Evolutionary conservation across 2,329 filamentous ascomycete species (phyloP), one percentile per base, ranked within the genome.

Genomic region (Thielaviopsis ethacetica): DNA sequence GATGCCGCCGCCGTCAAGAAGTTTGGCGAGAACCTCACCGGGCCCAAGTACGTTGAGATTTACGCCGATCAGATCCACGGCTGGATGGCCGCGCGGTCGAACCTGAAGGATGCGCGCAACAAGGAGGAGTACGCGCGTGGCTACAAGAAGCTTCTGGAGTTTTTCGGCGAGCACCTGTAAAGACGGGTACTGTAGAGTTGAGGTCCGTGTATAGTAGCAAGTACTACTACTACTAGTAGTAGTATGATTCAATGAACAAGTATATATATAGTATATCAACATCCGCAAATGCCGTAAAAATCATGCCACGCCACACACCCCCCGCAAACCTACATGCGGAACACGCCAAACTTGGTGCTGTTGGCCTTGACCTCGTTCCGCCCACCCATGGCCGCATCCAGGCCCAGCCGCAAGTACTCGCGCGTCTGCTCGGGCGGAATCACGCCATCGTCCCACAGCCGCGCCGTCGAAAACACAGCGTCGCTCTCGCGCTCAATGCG

Each of bases 401-500:
- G 70, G n/a, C 85, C 85, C 58, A 90, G 67, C 0, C 85, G 87
- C 2, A 91, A 75, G 63, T 89, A 85, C 53, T 76, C 75, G 65
- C 87, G 75, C 27, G 87, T 91, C 63, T 91, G 85, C 63, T 85
- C 81, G 0, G 87, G 87, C 1, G 84, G 84, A 56, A 91, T 91
- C 47, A 91, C 80, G 15, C 87, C 87, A 65, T 91, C 87, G 66
- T 91, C 81, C 93, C 93, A 98, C 65, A 97, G 71, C 62, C 91
- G 79, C 5, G 93, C 91, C 34, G 85, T 89, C 1, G 89, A 93
- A 71, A 90, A 97, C 0, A 86, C 82, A 0, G 89, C 89, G 65
- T 95, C 88, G 58, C 88, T 95, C 75, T 97, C 91, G 56, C 78
- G 77, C 68, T 97, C 91, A 65, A 98, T 97, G 53, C 91, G 78